phyloP scores from a whole-genome alignment of 2,329 filamentous ascomycete genomes.

The Ophiocordyceps sinensis region DNA sequence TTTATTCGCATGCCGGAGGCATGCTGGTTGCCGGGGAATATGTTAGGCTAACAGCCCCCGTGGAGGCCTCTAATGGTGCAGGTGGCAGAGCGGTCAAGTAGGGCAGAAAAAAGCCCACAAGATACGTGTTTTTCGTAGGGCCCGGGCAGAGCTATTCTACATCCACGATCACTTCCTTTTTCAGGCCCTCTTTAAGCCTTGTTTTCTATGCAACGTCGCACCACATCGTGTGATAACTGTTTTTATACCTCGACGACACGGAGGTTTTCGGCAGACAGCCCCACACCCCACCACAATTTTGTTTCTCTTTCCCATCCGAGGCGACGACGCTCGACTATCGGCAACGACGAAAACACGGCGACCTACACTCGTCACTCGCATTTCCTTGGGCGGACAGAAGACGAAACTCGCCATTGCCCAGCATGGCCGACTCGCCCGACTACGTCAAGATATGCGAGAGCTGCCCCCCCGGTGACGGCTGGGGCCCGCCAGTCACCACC shows the following conservation, averaged over 20 bases:
- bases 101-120: too few relatives aligned
- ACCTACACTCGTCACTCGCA: background rate
- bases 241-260: background rate
- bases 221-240: too few relatives aligned
- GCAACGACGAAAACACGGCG: background rate
- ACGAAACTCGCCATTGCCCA: slow-evolving; percentile 4
- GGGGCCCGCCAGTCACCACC: slow-evolving; percentile 71
- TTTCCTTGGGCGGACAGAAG: background rate
- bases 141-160: too few relatives aligned
- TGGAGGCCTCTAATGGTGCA: too few relatives aligned
- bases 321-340: slow-evolving; percentile 4
- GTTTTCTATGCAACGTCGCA: too few relatives aligned
- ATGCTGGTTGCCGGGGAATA: too few relatives aligned
- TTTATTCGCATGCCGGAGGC: too few relatives aligned
- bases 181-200: too few relatives aligned
- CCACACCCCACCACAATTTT: slow-evolving; percentile 30
- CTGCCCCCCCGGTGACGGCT: slow-evolving; percentile 63
- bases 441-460: slow-evolving; percentile 52
- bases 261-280: slow-evolving; percentile 12
- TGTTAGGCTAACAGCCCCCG: too few relatives aligned
- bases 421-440: slow-evolving; percentile 40
- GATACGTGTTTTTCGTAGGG: too few relatives aligned
- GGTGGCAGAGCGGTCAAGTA: too few relatives aligned
- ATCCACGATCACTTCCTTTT: too few relatives aligned
- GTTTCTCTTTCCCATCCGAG: slow-evolving; percentile 12